Percentiles rank a stretch among this genome's conserved stretches.
Conservation (phyloP, 345 rosid genomes). For the Brassica rapa region DNA sequence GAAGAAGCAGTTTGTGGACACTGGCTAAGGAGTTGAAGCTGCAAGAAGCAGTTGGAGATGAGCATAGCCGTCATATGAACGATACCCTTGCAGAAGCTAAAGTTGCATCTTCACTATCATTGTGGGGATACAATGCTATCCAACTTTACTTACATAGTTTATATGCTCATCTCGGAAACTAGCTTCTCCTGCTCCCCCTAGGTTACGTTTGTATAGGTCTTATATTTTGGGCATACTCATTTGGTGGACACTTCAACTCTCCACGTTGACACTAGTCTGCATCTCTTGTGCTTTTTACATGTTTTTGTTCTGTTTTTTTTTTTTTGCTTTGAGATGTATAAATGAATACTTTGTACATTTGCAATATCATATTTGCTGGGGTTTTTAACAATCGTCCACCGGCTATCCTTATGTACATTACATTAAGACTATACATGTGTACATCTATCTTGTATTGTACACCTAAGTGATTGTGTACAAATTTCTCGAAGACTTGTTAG, state of each 20-base stretch:
- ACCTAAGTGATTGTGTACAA: neutral
- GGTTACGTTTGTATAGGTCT: no score
- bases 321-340: neutral
- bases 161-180: no score
- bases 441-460: neutral
- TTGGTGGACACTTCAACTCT: neutral
- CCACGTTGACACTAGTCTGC: neutral
- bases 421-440: neutral
- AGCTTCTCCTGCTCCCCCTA: neutral
- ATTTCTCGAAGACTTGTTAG: neutral
- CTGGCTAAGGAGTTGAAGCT: slow-evolving; percentile 82
- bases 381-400: no score
- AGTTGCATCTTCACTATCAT: slow-evolving; percentile 8
- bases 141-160: no score
- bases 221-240: no score
- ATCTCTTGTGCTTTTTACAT: neutral
- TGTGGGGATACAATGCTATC: no score
- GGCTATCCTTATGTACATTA: neutral
- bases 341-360: neutral
- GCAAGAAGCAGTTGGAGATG: slow-evolving; percentile 84
- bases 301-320: neutral
- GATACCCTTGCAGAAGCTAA: slow-evolving; percentile 78
- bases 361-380: neutral
- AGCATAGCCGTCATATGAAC: slow-evolving; percentile 83
- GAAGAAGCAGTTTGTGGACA: slow-evolving; percentile 95